Percentiles rank a stretch among this genome's conserved stretches.
Conservation (phyloP, 495 filamentous ascomycete species). For the Xylaria nigripes region DNA sequence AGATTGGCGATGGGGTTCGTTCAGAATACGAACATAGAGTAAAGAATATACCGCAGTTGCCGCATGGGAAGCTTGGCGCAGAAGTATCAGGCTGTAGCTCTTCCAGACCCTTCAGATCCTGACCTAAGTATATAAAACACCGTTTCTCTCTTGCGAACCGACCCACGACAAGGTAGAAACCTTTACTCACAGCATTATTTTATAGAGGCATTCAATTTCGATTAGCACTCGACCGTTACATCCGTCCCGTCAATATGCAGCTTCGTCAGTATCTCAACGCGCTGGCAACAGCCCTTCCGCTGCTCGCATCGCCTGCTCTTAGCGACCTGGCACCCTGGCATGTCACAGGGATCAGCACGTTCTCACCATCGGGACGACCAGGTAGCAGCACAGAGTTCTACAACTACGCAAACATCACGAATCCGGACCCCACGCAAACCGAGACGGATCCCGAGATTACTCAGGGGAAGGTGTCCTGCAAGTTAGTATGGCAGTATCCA, state of each 20-base stretch:
- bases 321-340: background rate
- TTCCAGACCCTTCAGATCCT: no score
- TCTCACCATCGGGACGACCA: background rate
- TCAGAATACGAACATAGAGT: no score
- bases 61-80: no score
- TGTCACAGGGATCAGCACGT: background rate
- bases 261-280: background rate
- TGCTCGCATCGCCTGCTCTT: background rate
- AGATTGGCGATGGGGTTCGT: no score
- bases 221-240: no score
- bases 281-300: background rate
- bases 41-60: no score
- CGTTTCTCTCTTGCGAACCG: no score
- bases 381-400: background rate
- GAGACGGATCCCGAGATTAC: background rate
- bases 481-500: background rate
- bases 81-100: no score
- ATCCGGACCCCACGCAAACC: conserved; percentile 2
- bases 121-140: no score
- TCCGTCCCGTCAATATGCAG: background rate
- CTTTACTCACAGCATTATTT: no score
- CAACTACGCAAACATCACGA: conserved; percentile 2
- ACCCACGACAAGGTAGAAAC: no score
- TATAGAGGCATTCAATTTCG: no score
- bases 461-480: background rate